Percentiles rank a stretch among this genome's conserved stretches.
These are phyloP conservation scores for Xylaria nigripes DNA, from an alignment of 495 filamentous ascomycete species.

Conservation along the genomic window DNA sequence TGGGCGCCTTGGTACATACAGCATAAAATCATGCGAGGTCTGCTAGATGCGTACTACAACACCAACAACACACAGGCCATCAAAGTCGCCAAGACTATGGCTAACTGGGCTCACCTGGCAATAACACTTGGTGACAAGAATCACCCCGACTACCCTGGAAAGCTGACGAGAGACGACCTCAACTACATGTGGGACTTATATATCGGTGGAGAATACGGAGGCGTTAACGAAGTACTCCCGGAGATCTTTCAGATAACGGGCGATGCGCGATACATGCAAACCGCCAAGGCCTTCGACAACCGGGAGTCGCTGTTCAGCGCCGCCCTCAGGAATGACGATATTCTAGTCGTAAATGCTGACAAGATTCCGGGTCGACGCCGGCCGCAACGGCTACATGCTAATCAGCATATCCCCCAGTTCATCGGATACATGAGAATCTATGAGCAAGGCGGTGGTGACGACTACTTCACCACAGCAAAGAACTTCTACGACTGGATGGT, in stretches of 20 bases:
- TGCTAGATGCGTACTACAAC: slow-evolving; percentile 20
- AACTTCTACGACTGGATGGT: slow-evolving; percentile 27
- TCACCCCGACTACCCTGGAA: slow-evolving; percentile 13
- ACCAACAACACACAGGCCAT: slow-evolving; percentile 16
- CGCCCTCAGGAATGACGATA: slow-evolving; percentile 13
- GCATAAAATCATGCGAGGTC: slow-evolving; percentile 19
- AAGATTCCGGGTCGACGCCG: slow-evolving; percentile 15
- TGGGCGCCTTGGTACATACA: slow-evolving; percentile 21
- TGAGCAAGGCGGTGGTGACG: slow-evolving; percentile 24
- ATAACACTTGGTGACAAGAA: slow-evolving; percentile 20
- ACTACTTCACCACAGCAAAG: slow-evolving; percentile 24
- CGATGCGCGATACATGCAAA: slow-evolving; percentile 20
- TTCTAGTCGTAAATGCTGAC: slow-evolving; percentile 10
- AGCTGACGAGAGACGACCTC: slow-evolving; percentile 16
- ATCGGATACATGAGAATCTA: slow-evolving; percentile 25
- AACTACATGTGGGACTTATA: slow-evolving; percentile 23
- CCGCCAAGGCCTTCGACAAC: slow-evolving; percentile 28
- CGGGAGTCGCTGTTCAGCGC: slow-evolving; percentile 25
- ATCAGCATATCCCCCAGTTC: slow-evolving; percentile 30
- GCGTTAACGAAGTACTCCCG: slow-evolving; percentile 26
- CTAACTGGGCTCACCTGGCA: slow-evolving; percentile 19
- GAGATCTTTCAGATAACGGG: slow-evolving; percentile 27
- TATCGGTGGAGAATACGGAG: slow-evolving; percentile 19
- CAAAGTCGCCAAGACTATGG: slow-evolving; percentile 13
- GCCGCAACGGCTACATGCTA: slow-evolving; percentile 23